Conservation (phyloP, 768 basidiomycete species). For the Auricularia sp. region DNA sequence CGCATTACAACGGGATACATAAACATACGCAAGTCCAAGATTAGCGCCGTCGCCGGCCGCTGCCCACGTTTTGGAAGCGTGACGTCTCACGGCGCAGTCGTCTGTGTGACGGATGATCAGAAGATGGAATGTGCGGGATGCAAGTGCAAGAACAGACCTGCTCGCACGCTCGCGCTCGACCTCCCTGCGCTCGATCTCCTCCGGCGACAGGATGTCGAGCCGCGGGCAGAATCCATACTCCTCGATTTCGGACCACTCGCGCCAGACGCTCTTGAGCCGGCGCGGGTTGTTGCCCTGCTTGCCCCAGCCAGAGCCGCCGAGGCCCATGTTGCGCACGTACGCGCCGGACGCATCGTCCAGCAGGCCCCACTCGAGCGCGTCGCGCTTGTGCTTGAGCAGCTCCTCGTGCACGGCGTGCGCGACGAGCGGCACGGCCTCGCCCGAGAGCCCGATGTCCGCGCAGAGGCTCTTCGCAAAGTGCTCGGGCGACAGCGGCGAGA, state of each 20-base stretch:
- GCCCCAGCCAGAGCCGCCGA: constrained; percentile 62
- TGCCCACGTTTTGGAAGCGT: constrained; percentile 41
- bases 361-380: constrained; percentile 86
- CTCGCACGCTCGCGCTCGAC: constrained; percentile 79
- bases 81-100: constrained; percentile 57
- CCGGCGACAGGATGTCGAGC: constrained; percentile 76
- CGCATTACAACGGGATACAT: neutral
- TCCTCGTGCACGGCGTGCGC: constrained; percentile 94
- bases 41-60: constrained; percentile 9
- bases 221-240: constrained; percentile 66
- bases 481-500: constrained; percentile 84
- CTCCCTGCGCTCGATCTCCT: constrained; percentile 88
- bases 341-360: constrained; percentile 77
- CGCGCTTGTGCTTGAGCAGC: constrained; percentile 88
- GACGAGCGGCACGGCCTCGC: constrained; percentile 81
- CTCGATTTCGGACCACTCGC: constrained; percentile 89
- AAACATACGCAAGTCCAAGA: neutral
- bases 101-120: constrained; percentile 21
- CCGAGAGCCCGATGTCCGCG: constrained; percentile 75
- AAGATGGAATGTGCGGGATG: neutral
- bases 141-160: constrained; percentile 36
- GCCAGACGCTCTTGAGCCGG: constrained; percentile 78
- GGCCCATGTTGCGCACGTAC: constrained; percentile 41
- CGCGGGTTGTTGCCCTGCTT: constrained; percentile 53
- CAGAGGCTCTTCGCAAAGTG: constrained; percentile 72